phyloP scores from a whole-genome alignment of 495 filamentous ascomycete species.

The Amniculicola lignicola region DNA sequence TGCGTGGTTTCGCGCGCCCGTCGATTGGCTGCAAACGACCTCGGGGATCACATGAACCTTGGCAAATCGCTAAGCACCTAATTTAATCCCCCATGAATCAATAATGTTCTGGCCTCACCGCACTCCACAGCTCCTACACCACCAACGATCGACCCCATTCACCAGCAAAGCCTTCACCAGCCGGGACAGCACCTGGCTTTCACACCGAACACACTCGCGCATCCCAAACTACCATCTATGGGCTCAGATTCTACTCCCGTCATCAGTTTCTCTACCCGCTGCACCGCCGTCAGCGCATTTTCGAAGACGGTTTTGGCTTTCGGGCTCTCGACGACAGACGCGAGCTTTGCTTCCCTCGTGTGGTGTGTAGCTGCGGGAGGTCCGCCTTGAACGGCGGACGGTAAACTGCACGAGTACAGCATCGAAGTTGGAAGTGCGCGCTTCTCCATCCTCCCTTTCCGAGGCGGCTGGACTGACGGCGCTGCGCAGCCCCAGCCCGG shows the following conservation, averaged over 20 bases:
- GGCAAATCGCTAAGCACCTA: no score
- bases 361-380: constrained; percentile 44
- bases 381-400: constrained; percentile 53
- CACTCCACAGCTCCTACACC: no score
- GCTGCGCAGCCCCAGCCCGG: constrained; percentile 2
- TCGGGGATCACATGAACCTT: no score
- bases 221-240: constrained; percentile 29
- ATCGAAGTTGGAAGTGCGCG: constrained; percentile 10
- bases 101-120: no score
- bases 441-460: not conserved
- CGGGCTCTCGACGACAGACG: constrained; percentile 37
- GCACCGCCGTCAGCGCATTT: constrained; percentile 16
- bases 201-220: constrained; percentile 2
- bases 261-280: constrained; percentile 8
- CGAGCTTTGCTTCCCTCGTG: constrained; percentile 40
- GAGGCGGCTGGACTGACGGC: constrained; percentile 4
- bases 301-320: constrained; percentile 21
- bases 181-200: constrained; percentile 24
- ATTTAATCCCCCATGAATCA: no score
- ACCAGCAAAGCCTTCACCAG: no score
- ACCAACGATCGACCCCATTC: no score
- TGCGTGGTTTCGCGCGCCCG: no score
- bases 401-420: constrained; percentile 33
- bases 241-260: constrained; percentile 25
- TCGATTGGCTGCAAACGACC: no score